Base-by-base conservation (phyloP, 352 stramenopile species). In the Elongisporangium undulatum region DNA sequence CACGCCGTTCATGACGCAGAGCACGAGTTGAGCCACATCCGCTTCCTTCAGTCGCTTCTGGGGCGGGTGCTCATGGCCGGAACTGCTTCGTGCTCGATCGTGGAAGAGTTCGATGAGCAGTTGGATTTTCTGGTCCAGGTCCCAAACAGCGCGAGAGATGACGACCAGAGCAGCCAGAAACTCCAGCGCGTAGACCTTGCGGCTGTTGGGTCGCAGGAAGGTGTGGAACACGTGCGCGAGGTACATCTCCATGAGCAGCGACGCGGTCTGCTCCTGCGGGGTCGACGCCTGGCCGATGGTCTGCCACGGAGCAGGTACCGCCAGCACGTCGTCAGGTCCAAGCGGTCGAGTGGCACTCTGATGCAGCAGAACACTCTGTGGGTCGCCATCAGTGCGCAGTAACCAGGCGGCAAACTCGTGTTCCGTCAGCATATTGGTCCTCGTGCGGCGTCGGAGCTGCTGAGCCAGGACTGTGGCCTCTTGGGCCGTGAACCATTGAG, bases 211-310 rank as follows among this genome's bases (percentile, higher is more conserved):
- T 10, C 63, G 59, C 7, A 67, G 64, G 34, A 88, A 82, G n/a
- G 77, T 82, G 9, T 74, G 53, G 62, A 91, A 90, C 5, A 87
- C 55, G 62, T 90, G 78, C 49, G 85, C 74, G n/a, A 90, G 21
- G 21, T 76, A 66, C 19, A 77, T 68, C 53, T 87, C 78, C 51
- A 87, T 21, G 49, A 87, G 57, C 38, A 69, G 10, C 49, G 69
- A 66, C 39, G 62, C 13, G 21, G 58, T 50, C 50, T 59, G 55
- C 4, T 45, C 34, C 13, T 45, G 34, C 4, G 34, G 34, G 5
- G 34, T 45, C 34, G 34, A 45, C 34, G 34, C 10, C 12, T 45
- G 34, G 34, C 34, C 34, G 34, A 12, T 45, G 0, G 13, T 45
- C 34, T 45, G 34, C 34, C 9, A 45, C 12, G 34, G 34, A 45